phyloP scores from a whole-genome alignment of 805 yeast species.

The Starmerella roubikii region DNA sequence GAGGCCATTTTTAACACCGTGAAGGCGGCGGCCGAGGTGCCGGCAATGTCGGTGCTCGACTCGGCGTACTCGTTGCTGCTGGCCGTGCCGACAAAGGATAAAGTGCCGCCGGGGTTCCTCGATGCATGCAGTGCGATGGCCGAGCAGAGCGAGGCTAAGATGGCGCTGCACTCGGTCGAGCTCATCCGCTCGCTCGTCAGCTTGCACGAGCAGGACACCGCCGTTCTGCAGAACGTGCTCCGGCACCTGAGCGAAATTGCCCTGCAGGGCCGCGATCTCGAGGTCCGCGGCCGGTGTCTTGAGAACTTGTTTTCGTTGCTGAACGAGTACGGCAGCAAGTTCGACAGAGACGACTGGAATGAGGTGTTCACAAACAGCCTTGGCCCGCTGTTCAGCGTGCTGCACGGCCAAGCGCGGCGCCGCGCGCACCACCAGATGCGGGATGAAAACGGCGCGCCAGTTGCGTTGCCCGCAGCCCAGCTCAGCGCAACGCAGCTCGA shows the following conservation, averaged over 20 bases:
- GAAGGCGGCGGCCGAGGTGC: conserved; percentile 47
- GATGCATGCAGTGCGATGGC: conserved; percentile 66
- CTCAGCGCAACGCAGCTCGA: neutral
- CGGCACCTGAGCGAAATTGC: conserved; percentile 76
- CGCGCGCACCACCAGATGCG: conserved; percentile 1
- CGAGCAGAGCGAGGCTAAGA: conserved; percentile 64
- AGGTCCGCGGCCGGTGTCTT: conserved; percentile 81
- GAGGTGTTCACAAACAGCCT: conserved; percentile 59
- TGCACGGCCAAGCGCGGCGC: conserved; percentile 37
- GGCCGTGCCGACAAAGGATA: conserved; percentile 28
- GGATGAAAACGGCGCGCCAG: no score
- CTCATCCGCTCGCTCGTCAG: conserved; percentile 39
- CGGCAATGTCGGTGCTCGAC: conserved; percentile 4
- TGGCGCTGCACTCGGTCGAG: conserved; percentile 68
- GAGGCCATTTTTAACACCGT: conserved; percentile 69
- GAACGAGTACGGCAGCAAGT: conserved; percentile 64
- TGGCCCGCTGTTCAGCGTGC: conserved; percentile 79
- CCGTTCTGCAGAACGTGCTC: conserved; percentile 32
- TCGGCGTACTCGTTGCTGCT: conserved; percentile 13
- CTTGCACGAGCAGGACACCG: conserved; percentile 12
- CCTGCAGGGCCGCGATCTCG: conserved; percentile 87
- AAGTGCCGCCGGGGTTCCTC: conserved; percentile 34
- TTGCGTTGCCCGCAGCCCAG: neutral
- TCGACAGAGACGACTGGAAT: conserved; percentile 70
- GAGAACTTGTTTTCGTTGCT: conserved; percentile 70